phyloP scores from a whole-genome alignment of 1,284 basidiomycete genomes.

The Vanrija pseudolonga region DNA sequence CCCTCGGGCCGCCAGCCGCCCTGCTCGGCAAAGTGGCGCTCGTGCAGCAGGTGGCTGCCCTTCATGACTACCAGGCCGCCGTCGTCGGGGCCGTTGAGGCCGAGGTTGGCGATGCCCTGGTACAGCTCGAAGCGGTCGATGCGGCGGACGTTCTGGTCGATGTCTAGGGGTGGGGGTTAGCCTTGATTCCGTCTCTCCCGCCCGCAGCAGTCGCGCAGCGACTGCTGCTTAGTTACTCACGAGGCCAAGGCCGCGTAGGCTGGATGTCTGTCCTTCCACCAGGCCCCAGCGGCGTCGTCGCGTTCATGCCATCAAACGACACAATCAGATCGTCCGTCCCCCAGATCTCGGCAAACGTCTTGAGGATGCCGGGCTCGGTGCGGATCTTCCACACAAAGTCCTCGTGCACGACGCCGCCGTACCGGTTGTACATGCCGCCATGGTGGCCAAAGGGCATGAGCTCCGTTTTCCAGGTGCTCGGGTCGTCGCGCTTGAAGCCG shows the following conservation, averaged over 20 bases:
- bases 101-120: conserved; percentile 21
- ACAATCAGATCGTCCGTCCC: conserved; percentile 38
- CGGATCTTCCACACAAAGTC: conserved; percentile 13
- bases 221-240: not conserved
- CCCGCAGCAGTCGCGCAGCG: not conserved
- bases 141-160: conserved; percentile 9
- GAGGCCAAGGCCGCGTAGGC: conserved; percentile 3
- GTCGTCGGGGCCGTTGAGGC: conserved; percentile 16
- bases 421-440: conserved; percentile 13
- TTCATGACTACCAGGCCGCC: conserved; percentile 18
- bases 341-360: conserved; percentile 33
- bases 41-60: conserved; percentile 1
- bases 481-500: conserved; percentile 36
- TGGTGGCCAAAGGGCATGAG: not conserved
- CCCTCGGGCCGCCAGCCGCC: not conserved
- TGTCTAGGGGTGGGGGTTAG: not conserved
- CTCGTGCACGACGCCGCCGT: conserved; percentile 17
- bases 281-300: not conserved
- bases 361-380: conserved; percentile 24
- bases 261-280: conserved; percentile 1
- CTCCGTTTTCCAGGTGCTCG: conserved; percentile 23
- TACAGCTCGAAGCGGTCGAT: conserved; percentile 3
- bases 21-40: conserved; percentile 4
- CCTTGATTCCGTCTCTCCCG: not conserved
- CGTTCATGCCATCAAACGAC: conserved; percentile 23